Evolutionary conservation across 306 rosid species (phyloP).

Genomic region (Carpinus viminea): DNA sequence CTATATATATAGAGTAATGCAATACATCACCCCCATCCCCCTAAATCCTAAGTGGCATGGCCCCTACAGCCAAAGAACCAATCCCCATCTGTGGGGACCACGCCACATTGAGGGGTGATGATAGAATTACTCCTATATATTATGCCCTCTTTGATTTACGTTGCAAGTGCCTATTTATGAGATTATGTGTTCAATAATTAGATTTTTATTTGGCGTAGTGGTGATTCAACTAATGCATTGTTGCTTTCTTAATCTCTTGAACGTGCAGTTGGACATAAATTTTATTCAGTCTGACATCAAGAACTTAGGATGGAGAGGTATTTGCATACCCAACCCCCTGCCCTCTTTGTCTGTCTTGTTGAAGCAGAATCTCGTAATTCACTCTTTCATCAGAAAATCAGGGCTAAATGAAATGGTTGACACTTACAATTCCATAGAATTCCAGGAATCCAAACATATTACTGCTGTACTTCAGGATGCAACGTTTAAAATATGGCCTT

Average conservation of each 20-base stretch:
- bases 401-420: slow-evolving; percentile 1
- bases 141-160: background rate
- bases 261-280: slow-evolving; percentile 80
- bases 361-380: slow-evolving; percentile 12
- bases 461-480: slow-evolving; percentile 4
- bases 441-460: slow-evolving; percentile 6
- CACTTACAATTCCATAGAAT: background rate
- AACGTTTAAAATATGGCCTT: background rate
- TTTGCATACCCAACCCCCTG: slow-evolving; percentile 9
- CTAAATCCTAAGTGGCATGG: too few species aligned
- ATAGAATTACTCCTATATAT: too few species aligned
- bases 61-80: too few species aligned
- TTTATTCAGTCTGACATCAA: slow-evolving; percentile 63
- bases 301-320: slow-evolving; percentile 80
- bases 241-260: slow-evolving; percentile 36
- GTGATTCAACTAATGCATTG: slow-evolving; percentile 25
- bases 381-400: slow-evolving; percentile 1
- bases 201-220: slow-evolving; percentile 16
- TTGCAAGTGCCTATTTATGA: background rate
- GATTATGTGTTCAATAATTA: slow-evolving; percentile 13
- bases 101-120: too few species aligned
- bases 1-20: background rate
- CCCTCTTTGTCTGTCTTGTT: slow-evolving; percentile 5
- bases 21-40: too few species aligned
- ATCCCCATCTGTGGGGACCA: too few species aligned